Conservation (phyloP, 495 filamentous ascomycete genomes). For the Staphylotrichum tortipilum region DNA sequence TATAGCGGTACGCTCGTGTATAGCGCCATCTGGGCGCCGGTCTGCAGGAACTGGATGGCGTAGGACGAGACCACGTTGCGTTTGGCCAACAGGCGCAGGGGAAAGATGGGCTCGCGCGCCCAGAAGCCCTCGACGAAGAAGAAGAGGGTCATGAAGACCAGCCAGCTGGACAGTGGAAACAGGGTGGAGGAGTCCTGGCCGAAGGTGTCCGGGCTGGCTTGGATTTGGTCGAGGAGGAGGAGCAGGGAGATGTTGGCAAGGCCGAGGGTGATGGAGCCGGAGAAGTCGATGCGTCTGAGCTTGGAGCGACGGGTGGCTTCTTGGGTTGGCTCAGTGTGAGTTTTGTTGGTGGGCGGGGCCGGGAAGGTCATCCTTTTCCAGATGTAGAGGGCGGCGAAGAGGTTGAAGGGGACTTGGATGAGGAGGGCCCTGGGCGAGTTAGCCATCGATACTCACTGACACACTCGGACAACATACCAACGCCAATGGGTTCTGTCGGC, state of each 20-base stretch:
- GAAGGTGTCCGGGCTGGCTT: not conserved
- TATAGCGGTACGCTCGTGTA: conserved; percentile 8
- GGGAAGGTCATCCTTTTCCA: conserved; percentile 14
- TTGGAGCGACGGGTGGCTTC: conserved; percentile 1
- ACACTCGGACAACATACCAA: conserved; percentile 5
- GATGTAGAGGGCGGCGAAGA: conserved; percentile 4
- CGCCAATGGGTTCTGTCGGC: conserved; percentile 8
- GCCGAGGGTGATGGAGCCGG: conserved; percentile 7
- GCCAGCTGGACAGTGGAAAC: conserved; percentile 3
- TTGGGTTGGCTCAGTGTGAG: not conserved
- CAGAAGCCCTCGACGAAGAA: conserved; percentile 2
- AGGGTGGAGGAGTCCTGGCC: not conserved
- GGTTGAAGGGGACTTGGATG: conserved; percentile 10
- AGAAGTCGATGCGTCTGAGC: conserved; percentile 11
- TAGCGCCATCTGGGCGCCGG: conserved; percentile 11
- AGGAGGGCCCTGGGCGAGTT: conserved; percentile 7
- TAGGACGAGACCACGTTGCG: conserved; percentile 7
- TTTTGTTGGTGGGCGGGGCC: not conserved
- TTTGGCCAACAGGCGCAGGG: not conserved
- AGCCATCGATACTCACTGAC: too few species aligned
- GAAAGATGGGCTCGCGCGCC: conserved; percentile 11
- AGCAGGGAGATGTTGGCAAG: conserved; percentile 9
- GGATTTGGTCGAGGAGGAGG: conserved; percentile 8
- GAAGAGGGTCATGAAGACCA: conserved; percentile 2
- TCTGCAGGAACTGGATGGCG: conserved; percentile 9